These are phyloP conservation scores for Fragaria iinumae DNA, from an alignment of 306 rosid genomes.

Conservation along the genomic window DNA sequence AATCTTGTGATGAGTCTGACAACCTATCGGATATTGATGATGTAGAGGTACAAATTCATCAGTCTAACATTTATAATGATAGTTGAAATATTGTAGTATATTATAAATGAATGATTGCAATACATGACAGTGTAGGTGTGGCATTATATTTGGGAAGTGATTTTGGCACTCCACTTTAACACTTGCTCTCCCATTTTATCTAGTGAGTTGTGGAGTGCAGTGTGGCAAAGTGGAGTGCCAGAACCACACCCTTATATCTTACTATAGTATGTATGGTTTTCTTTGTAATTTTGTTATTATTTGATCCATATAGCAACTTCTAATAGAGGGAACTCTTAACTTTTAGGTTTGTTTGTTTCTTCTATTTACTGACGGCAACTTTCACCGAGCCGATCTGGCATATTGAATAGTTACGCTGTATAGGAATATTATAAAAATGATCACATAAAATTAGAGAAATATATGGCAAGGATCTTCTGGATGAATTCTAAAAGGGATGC, in stretches of 20 bases:
- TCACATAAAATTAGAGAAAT: neutral
- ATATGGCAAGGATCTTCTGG: neutral
- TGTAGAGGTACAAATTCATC: conserved; percentile 23
- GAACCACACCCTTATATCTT: neutral
- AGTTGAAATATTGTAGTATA: neutral
- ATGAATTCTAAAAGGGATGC: neutral
- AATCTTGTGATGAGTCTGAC: conserved; percentile 23
- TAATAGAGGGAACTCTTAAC: neutral
- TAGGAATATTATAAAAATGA: neutral
- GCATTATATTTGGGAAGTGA: no score
- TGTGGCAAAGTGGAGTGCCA: neutral
- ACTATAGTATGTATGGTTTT: neutral
- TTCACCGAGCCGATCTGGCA: neutral
- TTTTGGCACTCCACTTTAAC: no score
- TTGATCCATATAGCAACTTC: neutral
- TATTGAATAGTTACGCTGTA: neutral
- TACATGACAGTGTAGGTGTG: neutral
- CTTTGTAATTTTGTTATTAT: neutral
- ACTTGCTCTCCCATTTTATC: no score
- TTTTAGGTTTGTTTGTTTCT: neutral
- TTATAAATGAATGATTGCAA: neutral
- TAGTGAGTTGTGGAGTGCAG: no score
- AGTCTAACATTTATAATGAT: neutral
- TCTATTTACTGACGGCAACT: neutral
- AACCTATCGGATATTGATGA: conserved; percentile 34